A percentile compares a stretch with the other conserved stretches of the same genome.
phyloP scores from a whole-genome alignment of 2,329 filamentous ascomycete genomes.

The Alternaria atra region DNA sequence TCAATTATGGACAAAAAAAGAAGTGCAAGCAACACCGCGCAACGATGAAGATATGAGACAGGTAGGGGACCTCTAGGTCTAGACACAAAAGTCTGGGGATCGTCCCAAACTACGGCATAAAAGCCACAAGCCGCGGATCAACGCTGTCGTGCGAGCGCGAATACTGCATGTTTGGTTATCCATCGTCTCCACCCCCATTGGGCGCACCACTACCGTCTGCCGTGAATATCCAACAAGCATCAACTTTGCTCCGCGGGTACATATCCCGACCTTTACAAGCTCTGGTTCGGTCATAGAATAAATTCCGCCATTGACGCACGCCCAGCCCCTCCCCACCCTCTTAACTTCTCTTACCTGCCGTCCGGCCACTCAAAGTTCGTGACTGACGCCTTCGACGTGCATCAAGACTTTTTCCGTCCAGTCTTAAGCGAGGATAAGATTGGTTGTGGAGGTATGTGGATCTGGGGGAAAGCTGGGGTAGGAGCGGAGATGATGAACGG shows the following conservation, averaged over 20 bases:
- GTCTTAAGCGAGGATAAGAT: neutral
- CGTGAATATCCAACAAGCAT: neutral
- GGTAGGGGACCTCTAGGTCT: neutral
- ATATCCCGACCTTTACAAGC: neutral
- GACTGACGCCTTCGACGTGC: conserved; percentile 12
- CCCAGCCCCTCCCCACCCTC: conserved; percentile 4
- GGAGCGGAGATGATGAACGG: neutral
- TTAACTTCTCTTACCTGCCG: neutral
- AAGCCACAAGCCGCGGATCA: conserved; percentile 1
- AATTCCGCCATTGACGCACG: conserved; percentile 13
- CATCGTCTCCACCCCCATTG: conserved; percentile 8
- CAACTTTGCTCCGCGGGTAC: neutral
- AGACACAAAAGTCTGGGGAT: neutral
- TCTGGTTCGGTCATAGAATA: neutral
- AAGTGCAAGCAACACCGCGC: neutral
- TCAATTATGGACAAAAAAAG: neutral
- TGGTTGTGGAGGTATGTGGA: neutral
- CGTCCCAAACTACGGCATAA: neutral
- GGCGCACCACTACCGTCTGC: neutral
- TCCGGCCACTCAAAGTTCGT: neutral
- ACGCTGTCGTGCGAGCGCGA: conserved; percentile 2
- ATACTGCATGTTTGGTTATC: neutral
- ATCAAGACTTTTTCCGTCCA: conserved; percentile 1
- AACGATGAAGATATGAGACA: neutral
- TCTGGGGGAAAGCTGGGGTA: conserved; percentile 2